Evolutionary conservation across 345 rosid genomes (phyloP).

Genomic region (Hibiscus mutabilis): DNA sequence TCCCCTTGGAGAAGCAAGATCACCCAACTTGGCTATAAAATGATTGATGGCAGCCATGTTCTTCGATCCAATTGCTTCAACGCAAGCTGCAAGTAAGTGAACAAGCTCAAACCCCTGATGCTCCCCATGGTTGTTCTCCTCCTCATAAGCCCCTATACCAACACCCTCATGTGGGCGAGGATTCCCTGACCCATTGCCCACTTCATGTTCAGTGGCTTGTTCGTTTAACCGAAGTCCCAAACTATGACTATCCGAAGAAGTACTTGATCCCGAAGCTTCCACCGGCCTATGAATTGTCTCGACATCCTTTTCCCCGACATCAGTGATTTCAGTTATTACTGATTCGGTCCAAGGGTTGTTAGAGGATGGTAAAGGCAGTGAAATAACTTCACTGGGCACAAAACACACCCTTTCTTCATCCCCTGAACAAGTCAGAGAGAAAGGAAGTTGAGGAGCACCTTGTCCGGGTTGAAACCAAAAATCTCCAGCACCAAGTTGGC

Average conservation of each 20-base stretch:
- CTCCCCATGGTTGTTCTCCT: slow-evolving; percentile 42
- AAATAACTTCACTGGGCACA: slow-evolving; percentile 58
- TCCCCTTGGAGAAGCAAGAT: slow-evolving; percentile 78
- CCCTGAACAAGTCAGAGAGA: slow-evolving; percentile 63
- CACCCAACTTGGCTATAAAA: slow-evolving; percentile 64
- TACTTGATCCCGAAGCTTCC: slow-evolving; percentile 77
- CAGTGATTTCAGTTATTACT: slow-evolving; percentile 62
- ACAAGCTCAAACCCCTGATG: slow-evolving; percentile 70
- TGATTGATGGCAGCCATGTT: slow-evolving; percentile 57
- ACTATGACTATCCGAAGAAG: slow-evolving; percentile 69
- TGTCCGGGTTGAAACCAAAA: slow-evolving; percentile 74
- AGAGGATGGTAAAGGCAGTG: slow-evolving; percentile 56
- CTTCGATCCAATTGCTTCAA: slow-evolving; percentile 73
- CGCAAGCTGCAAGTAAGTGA: slow-evolving; percentile 55
- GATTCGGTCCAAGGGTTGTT: slow-evolving; percentile 79
- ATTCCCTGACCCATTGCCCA: slow-evolving; percentile 52
- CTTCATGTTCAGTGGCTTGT: slow-evolving; percentile 34
- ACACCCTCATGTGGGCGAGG: slow-evolving; percentile 35
- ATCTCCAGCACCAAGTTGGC: no score
- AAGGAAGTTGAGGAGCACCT: slow-evolving; percentile 48
- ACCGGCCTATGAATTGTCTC: slow-evolving; percentile 52
- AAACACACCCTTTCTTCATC: slow-evolving; percentile 66
- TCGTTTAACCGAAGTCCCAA: slow-evolving; percentile 45
- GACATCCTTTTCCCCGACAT: slow-evolving; percentile 53
- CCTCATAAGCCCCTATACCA: slow-evolving; percentile 35